Base-by-base conservation (phyloP, 257 asterid species). In the Ballota nigra region DNA sequence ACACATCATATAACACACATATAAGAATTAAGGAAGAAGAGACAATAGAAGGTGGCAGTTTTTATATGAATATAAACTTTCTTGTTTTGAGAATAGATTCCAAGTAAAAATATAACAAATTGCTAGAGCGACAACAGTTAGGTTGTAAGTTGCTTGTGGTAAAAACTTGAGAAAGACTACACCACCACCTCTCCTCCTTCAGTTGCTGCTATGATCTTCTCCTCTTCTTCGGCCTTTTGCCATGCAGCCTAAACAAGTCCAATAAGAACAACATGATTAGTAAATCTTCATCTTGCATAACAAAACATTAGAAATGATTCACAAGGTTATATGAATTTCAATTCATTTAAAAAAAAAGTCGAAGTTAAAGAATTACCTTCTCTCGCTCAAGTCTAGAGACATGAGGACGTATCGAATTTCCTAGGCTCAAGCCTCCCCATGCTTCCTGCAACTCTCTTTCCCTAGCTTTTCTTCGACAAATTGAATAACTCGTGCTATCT, bases 401-500 rank as follows among this genome's bases (percentile, higher is more conserved):
- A 45, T 86, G 97, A n/a, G 96, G 96, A 31, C 81, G 87, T 63
- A 94, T 75, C 2, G 97, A 94, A 74, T 91, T 89, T 49, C 96
- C 98, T 5, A 93, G 81, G 80, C 96, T 87, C 84, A 94, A 74
- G 18, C 97, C 97, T 67, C 97, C 97, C 96, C 98, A 94, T 19
- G 92, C 88, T 63, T 82, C 92, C 75, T 86, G 88, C 75, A 89
- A 29, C 83, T 94, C 97, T 74, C 56, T 84, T 72, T 94, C 96
- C 77, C 95, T 84, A 26, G 91, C 96, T 68, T 82, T 87, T 72
- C 86, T 73, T 16, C 96, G 88, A 69, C 85, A 69, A 77, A 82
- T 78, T 34, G 88, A 86, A 65, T 79, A 79, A 29, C 75, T 80
- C 9, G 71, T 28, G 60, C 67, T 80, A 23, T 78, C 81, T 11